A percentile compares a stretch with the other conserved stretches of the same genome.
Evolutionary conservation across 2,329 filamentous ascomycete species (phyloP).

Genomic region (Coniella vitis): DNA sequence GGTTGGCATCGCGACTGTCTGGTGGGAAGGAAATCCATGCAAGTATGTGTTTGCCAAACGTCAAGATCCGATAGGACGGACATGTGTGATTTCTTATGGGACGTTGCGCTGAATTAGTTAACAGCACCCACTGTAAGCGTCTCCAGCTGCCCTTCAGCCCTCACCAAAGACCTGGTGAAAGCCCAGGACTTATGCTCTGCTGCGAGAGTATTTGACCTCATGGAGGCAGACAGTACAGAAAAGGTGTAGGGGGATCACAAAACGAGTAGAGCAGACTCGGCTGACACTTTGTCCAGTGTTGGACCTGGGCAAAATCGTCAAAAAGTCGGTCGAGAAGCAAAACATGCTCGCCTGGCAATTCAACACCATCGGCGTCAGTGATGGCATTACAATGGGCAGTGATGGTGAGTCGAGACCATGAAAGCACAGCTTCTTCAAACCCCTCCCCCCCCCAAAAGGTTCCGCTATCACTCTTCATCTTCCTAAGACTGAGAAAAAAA

Average conservation of each 20-base stretch:
- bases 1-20: conserved; percentile 83
- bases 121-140: conserved; percentile 42
- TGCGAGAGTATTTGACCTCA: neutral
- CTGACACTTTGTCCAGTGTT: conserved; percentile 48
- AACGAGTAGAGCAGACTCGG: neutral
- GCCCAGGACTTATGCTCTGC: no score
- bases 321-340: conserved; percentile 70
- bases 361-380: conserved; percentile 82
- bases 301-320: conserved; percentile 82
- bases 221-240: neutral
- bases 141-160: neutral
- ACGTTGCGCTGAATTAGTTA: no score
- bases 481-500: no score
- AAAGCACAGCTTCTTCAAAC: neutral
- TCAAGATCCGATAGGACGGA: no score
- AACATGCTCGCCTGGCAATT: conserved; percentile 94
- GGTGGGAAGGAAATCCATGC: conserved; percentile 98
- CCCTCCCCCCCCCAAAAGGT: no score
- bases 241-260: no score
- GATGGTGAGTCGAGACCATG: conserved; percentile 66
- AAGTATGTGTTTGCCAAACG: conserved; percentile 53
- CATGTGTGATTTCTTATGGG: no score
- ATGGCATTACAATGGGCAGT: conserved; percentile 92
- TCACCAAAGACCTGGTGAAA: no score
- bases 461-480: neutral